Evolutionary conservation across 192 early-diverging fungal genomes (phyloP), one percentile per base, ranked within the genome.

Genomic region (Linnemannia schmuckeri): DNA sequence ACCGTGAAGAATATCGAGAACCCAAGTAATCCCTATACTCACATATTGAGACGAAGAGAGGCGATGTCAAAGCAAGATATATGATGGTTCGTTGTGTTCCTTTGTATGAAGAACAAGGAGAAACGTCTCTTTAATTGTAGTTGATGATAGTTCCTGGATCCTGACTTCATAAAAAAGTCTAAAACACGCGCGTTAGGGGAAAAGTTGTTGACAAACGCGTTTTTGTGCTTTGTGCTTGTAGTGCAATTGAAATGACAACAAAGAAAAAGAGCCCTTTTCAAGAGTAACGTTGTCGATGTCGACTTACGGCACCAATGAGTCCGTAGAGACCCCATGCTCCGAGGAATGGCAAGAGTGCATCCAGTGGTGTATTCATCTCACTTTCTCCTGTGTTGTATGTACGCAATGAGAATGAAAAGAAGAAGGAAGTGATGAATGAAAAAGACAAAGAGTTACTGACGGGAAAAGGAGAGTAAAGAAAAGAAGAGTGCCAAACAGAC

Each of bases 1-100:
- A 88, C 77, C 17, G 90, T 91, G 47, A 93, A 91, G 18, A 70
- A 68, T 42, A 89, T 86, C 47, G 90, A 88, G 76, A 93, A 90
- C 3, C 83, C 57, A 35, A 93, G 82, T 46, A 89, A 73, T 0
- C 61, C 57, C 92, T 91, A 22, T 5, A 22, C 17, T 22, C 49
- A 52, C 6, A 18, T 22, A 85, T 57, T 20, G 47, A 37, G 2
- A 27, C 35, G 33, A 46, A 37, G 33, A 35, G n/a, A 42, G 12
- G 44, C 6, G 20, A 42, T 1, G 10, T 24, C 18, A 42, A 37
- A 42, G 33, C 18, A 38, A 6, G 42, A 15, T n/a, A 10, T 2
- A 66, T 4, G 30, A 10, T 46, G 15, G 44, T 10, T 0, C 13
- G 9, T 7, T 15, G 12, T 55, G 33, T 30, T 20, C 44, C 17